Evolutionary conservation across 352 stramenopile genomes (phyloP), one percentile per base, ranked within the genome.

Genomic region (Elongisporangium prolatum): DNA sequence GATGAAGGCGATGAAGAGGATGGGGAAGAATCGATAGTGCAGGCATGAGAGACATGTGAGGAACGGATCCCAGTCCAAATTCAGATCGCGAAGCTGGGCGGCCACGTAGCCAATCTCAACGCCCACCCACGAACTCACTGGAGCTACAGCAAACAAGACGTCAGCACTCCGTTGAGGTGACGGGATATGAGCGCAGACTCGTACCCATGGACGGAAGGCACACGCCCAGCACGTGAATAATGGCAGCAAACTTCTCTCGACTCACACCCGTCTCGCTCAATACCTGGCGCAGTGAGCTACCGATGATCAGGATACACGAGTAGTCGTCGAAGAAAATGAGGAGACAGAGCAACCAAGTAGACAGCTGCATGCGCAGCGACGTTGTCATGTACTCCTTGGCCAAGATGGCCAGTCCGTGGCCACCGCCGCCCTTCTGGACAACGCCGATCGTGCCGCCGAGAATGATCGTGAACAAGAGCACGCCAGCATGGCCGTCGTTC

Each of bases 281-380:
- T 38, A 94, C 84, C 60, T 88, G 83, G 24, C 84, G 84, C 51
- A 94, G 70, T 54, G 86, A 93, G 68, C 84, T 95, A 56, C 89
- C 89, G 49, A 96, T 84, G 68, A 97, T 96, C 17, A 97, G 65
- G 50, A 96, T 96, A 62, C 82, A 95, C 61, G 88, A 95, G 72
- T 96, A 97, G 70, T 97, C 89, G 63, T 97, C 89, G 60, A 97
- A 97, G 76, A 97, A 97, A 65, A 96, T 93, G 56, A 94, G 67
- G 52, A 92, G 65, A 52, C 85, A 94, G 21, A 95, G 64, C 50
- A 90, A 57, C 83, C 83, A 95, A 49, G 85, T 91, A 18, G 84
- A 84, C 25, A 96, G 67, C 61, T 93, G 84, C 79, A 92, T 92
- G 13, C 84, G 77, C 56, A 94, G 65, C 49, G 80, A 88, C 38